Evolutionary conservation across 805 yeast species (phyloP).

Genomic region (Candida odintsovae): DNA sequence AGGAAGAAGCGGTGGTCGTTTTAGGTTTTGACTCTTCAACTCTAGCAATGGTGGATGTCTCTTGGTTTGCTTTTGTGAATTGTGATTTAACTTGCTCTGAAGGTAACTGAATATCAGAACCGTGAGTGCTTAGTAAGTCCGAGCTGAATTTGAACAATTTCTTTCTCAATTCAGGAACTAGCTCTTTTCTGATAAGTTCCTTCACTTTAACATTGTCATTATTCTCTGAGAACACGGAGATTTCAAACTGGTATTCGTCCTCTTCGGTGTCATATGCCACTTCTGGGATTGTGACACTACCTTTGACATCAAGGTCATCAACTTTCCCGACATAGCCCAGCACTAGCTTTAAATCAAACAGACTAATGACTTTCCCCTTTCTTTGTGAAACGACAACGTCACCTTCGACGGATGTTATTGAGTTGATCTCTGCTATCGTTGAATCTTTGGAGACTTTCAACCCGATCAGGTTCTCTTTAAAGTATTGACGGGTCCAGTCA

Average conservation of each 20-base stretch:
- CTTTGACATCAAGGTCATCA: conserved; percentile 42
- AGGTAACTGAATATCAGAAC: conserved; percentile 82
- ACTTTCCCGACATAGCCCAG: conserved; percentile 50
- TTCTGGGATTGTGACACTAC: conserved; percentile 83
- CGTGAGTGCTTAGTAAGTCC: conserved; percentile 70
- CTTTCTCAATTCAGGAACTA: conserved; percentile 68
- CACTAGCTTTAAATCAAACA: conserved; percentile 74
- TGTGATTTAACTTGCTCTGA: conserved; percentile 56
- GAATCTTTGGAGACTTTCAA: conserved; percentile 23
- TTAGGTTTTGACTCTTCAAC: conserved; percentile 1
- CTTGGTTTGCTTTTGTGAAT: conserved; percentile 47
- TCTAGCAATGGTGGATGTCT: conserved; percentile 7
- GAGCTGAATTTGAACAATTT: conserved; percentile 61
- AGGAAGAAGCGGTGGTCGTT: conserved; percentile 1
- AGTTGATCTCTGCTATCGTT: conserved; percentile 28
- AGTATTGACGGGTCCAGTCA: conserved; percentile 81
- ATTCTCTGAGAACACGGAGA: conserved; percentile 52
- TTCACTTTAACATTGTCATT: conserved; percentile 52
- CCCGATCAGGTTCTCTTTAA: conserved; percentile 54
- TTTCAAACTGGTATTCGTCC: conserved; percentile 81
- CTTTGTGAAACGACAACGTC: conserved; percentile 97
- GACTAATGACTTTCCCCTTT: conserved; percentile 90
- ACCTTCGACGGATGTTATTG: conserved; percentile 61
- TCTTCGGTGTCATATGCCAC: conserved; percentile 86
- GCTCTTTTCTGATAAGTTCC: conserved; percentile 36